Evolutionary conservation across 768 basidiomycete genomes (phyloP), one percentile per base, ranked within the genome.

Genomic region (Crepidotus variabilis): DNA sequence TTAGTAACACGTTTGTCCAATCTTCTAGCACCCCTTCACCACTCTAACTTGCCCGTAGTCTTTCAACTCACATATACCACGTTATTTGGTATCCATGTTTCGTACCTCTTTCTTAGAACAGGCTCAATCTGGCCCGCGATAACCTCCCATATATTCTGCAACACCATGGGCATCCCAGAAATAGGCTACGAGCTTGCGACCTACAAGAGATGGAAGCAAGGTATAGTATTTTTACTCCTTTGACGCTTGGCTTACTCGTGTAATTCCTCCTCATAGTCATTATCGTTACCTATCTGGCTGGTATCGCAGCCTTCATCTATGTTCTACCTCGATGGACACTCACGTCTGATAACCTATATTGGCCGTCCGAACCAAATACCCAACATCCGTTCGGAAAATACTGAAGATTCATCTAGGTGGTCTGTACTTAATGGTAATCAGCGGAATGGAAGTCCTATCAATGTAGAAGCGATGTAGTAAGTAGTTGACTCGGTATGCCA

Each of bases 51-150:
- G 7, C 11, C 8, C n/a, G 7, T 64, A 98, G 94, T 84, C 4
- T 87, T 97, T 71, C 96, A 98, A 71, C 78, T 95, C 21, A 66
- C 77, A 2, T 99, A 98, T 71, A 99, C 97, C 6, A 94, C 92
- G 2, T 64, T 98, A 13, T 98, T 98, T 63, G 97, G 97, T 3
- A 90, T 87, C 69, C 90, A 89, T 70, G 87, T 85, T 21, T 81
- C 92, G 3, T 97, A 84, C 71, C 79, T 97, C 45, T 93, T 94
- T 72, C 77, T 96, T 7, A 84, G 90, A 50, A 94, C 94, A 3
- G 85, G 88, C 14, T 94, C 93, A 4, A 72, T 98, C 57, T 69
- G 88, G 28, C 88, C 94, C 1, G 77, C 94, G 1, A 78, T 94
- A 54, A 71, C 80, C 8, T 85, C 93, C 0, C 97, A 99, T 66